phyloP scores from a whole-genome alignment of 169 alveolate species.

The Cryptosporidium sp. region DNA sequence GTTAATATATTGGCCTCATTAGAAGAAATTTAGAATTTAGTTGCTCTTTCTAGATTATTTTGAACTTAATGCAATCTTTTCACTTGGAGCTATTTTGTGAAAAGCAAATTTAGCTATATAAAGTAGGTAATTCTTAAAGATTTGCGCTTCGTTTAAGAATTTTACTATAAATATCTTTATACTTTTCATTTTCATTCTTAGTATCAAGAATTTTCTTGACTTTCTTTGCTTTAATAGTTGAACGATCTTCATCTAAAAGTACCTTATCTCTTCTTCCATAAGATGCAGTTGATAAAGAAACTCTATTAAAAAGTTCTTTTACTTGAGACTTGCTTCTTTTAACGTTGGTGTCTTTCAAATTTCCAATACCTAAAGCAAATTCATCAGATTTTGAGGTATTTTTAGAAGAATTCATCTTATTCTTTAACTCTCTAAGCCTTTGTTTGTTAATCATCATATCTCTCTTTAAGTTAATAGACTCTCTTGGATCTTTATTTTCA shows the following conservation, averaged over 20 bases:
- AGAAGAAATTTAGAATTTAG: too few species aligned
- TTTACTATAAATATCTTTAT: slow-evolving; percentile 41
- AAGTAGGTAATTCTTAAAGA: neutral
- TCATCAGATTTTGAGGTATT: neutral
- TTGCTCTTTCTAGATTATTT: neutral
- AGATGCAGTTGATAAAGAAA: slow-evolving; percentile 71
- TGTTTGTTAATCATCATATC: slow-evolving; percentile 42
- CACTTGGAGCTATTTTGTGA: neutral
- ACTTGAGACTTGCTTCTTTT: slow-evolving; percentile 41
- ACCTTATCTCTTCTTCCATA: slow-evolving; percentile 66
- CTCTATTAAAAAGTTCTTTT: slow-evolving; percentile 34
- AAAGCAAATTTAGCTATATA: neutral
- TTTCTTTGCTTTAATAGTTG: slow-evolving; percentile 23
- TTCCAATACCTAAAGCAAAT: slow-evolving; percentile 38
- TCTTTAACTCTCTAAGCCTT: slow-evolving; percentile 54
- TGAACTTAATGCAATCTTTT: neutral
- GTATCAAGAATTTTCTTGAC: slow-evolving; percentile 11
- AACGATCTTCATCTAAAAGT: slow-evolving; percentile 38
- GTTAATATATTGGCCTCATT: neutral
- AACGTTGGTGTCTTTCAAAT: slow-evolving; percentile 15
- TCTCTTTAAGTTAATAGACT: slow-evolving; percentile 4
- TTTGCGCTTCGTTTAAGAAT: neutral
- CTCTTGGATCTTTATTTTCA: slow-evolving; percentile 35
- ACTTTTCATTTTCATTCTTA: slow-evolving; percentile 26
- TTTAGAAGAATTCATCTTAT: slow-evolving; percentile 6